Base-by-base conservation (phyloP, 495 filamentous ascomycete species). In the Xylaria nigripes region DNA sequence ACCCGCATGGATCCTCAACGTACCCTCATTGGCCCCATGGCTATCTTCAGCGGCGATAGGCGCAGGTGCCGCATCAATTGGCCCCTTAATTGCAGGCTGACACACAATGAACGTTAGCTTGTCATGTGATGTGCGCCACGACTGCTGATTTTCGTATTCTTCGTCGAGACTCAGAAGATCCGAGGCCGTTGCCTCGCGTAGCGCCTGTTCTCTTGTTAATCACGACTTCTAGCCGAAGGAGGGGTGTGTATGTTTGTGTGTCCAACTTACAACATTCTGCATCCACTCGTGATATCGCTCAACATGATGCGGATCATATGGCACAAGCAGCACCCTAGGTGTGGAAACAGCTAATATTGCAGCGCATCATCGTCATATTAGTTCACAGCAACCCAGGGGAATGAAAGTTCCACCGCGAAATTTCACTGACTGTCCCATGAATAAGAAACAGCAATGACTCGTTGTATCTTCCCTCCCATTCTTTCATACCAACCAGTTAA, bases 221-320 rank as follows among this genome's bases (percentile, higher is more conserved):
- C n/a, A n/a, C n/a, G n/a, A n/a, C n/a, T n/a, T n/a, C n/a, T n/a
- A n/a, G n/a, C n/a, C n/a, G n/a, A n/a, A n/a, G n/a, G n/a, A n/a
- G n/a, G n/a, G n/a, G n/a, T n/a, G n/a, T n/a, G n/a, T n/a, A 43
- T 16, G 19, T 23, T 41, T 30, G 19, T 43, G 32, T 10, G 32
- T 34, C 32, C 16, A 22, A 54, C 65, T 49, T 72, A 92, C 89
- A 52, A 84, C 77, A 60, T 93, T 85, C 75, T 92, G 76, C 90
- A 96, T 95, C 90, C 90, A 96, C 62, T 80, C 70, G 58, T 95
- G 87, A 59, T 96, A 96, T 2, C 75, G 83, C 8, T 76, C 76
- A 30, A 96, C 90, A 72, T 96, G 90, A 69, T 81, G 83, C 51
- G 71, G 69, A 32, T 86, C 87, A 63, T 96, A 96, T 6, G 90